Evolutionary conservation across 345 rosid genomes (phyloP).

Genomic region (Trapa bicornis): DNA sequence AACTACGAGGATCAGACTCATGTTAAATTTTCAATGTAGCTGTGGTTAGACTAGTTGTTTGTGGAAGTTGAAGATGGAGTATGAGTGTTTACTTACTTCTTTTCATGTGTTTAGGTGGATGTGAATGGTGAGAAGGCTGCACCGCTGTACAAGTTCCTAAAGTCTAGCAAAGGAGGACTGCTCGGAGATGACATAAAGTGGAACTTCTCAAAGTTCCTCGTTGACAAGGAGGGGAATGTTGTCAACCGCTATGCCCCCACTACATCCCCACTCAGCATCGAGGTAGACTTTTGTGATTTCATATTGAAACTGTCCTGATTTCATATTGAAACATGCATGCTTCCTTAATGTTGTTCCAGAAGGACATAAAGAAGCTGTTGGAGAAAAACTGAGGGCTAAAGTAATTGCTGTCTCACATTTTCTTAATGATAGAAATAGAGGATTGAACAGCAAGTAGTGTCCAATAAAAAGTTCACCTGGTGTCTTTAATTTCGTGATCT

Average conservation of each 20-base stretch:
- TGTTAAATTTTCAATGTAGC: too few species aligned
- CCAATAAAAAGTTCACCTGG: not conserved
- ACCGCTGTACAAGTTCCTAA: constrained; percentile 78
- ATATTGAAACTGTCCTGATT: not conserved
- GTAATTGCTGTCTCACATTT: not conserved
- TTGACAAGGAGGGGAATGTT: constrained; percentile 63
- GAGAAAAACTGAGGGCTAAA: constrained; percentile 19
- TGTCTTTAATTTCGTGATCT: not conserved
- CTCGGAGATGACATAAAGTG: constrained; percentile 69
- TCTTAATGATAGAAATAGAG: not conserved
- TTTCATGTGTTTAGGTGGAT: constrained; percentile 34
- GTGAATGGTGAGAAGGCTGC: constrained; percentile 70
- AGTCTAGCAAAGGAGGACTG: constrained; percentile 68
- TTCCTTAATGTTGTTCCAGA: constrained; percentile 28
- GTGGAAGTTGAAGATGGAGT: too few species aligned
- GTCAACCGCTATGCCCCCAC: constrained; percentile 87
- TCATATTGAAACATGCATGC: not conserved
- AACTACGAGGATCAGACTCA: too few species aligned
- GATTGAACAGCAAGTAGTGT: not conserved
- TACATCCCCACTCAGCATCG: constrained; percentile 80
- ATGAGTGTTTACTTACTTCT: too few species aligned
- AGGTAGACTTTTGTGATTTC: constrained; percentile 28
- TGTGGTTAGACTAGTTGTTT: too few species aligned
- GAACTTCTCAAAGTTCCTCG: constrained; percentile 83
- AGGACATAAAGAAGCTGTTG: constrained; percentile 60